phyloP scores from a whole-genome alignment of 2,329 filamentous ascomycete genomes.

The Macrophomina tecta region DNA sequence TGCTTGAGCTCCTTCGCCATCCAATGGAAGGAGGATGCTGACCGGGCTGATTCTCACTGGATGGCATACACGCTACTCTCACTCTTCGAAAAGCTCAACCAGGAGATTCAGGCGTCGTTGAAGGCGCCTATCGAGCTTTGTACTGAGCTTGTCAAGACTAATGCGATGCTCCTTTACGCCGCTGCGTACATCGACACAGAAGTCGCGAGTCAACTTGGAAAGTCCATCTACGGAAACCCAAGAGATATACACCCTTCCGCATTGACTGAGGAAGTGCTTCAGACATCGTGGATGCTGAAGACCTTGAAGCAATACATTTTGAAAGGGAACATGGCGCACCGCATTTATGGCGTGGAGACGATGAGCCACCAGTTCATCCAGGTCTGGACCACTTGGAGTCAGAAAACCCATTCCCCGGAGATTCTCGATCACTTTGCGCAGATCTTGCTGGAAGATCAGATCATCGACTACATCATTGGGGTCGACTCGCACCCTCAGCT shows the following conservation, averaged over 20 bases:
- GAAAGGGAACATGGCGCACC: constrained; percentile 88
- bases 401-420: constrained; percentile 34
- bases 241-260: background rate
- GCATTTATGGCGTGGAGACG: constrained; percentile 76
- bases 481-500: constrained; percentile 92
- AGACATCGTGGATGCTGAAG: constrained; percentile 72
- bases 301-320: constrained; percentile 74
- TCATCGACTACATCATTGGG: constrained; percentile 87
- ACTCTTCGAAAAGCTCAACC: constrained; percentile 20
- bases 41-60: constrained; percentile 8
- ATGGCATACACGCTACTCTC: background rate
- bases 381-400: constrained; percentile 62
- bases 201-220: constrained; percentile 4
- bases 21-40: background rate
- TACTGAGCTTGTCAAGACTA: constrained; percentile 9
- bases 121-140: constrained; percentile 26
- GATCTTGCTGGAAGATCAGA: constrained; percentile 70
- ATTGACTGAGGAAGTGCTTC: constrained; percentile 55
- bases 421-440: constrained; percentile 72
- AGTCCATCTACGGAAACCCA: constrained; percentile 5
- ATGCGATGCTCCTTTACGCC: background rate
- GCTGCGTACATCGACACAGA: constrained; percentile 13
- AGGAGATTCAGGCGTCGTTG: constrained; percentile 2
- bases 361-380: constrained; percentile 74
- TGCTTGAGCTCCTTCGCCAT: background rate